These are phyloP conservation scores for Fomitopsis schrenkii DNA, from an alignment of 1,284 basidiomycete genomes.

Conservation along the genomic window DNA sequence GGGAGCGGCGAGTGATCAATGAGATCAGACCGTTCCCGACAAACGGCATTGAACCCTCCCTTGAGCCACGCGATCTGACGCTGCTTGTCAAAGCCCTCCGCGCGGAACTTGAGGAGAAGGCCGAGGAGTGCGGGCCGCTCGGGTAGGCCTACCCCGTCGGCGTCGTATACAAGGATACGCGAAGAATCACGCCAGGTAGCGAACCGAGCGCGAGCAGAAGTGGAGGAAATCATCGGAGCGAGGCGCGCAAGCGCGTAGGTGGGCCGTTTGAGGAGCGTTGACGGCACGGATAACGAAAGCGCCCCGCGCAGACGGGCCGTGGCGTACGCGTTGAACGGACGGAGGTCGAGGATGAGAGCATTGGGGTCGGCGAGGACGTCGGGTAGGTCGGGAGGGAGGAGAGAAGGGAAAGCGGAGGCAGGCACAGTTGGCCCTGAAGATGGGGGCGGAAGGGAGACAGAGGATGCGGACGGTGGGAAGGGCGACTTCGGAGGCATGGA, in stretches of 20 bases:
- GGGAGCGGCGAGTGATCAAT: conserved; percentile 45
- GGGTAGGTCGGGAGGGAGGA: conserved; percentile 30
- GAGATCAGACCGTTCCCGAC: conserved; percentile 48
- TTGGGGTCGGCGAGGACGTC: conserved; percentile 29
- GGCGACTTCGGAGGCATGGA: background rate
- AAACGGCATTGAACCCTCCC: conserved; percentile 77
- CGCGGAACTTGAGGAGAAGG: conserved; percentile 81
- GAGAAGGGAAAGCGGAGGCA: conserved; percentile 27
- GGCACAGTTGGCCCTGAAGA: conserved; percentile 1
- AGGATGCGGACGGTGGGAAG: conserved; percentile 3
- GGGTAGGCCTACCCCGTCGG: conserved; percentile 58
- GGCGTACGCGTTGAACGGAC: conserved; percentile 74
- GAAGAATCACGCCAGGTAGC: conserved; percentile 50
- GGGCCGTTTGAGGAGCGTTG: conserved; percentile 89
- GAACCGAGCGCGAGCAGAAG: conserved; percentile 56
- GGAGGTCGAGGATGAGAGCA: conserved; percentile 78
- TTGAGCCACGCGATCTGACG: conserved; percentile 62
- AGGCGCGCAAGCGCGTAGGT: conserved; percentile 76
- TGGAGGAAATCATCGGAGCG: conserved; percentile 68
- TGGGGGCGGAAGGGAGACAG: conserved; percentile 11
- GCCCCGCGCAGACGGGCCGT: conserved; percentile 65
- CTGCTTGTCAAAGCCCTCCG: conserved; percentile 62
- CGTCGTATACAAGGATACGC: conserved; percentile 79
- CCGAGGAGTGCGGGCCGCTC: conserved; percentile 73
- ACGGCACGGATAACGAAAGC: conserved; percentile 90